Percentiles rank a stretch among this genome's conserved stretches.
Evolutionary conservation across 345 rosid genomes (phyloP).

Genomic region (Lenwebbia sp.): DNA sequence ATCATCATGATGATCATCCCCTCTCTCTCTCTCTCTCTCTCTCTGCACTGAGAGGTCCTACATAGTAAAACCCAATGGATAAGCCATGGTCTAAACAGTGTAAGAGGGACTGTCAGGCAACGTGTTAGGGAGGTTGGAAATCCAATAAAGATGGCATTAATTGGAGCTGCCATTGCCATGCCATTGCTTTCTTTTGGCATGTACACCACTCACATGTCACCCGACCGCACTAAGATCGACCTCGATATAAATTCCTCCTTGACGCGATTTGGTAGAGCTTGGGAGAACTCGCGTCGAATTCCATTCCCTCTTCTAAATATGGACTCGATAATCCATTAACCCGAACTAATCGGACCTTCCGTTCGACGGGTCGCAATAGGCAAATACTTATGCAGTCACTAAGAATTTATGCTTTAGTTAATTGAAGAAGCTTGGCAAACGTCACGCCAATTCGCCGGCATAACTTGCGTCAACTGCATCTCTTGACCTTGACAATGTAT

Average conservation of each 20-base stretch:
- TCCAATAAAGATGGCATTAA: neutral
- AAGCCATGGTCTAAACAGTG: neutral
- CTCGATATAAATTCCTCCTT: too few relatives aligned
- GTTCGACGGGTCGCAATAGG: too few relatives aligned
- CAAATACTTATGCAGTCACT: rapidly evolving
- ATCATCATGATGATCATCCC: neutral
- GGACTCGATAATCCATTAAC: too few relatives aligned
- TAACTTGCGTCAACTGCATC: neutral
- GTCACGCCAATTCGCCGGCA: neutral
- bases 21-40: neutral
- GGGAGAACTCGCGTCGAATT: too few relatives aligned
- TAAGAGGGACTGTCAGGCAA: neutral
- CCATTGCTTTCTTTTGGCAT: neutral
- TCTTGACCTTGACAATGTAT: neutral
- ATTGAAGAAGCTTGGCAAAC: neutral
- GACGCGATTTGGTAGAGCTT: too few relatives aligned
- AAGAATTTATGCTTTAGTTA: neutral
- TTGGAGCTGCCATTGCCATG: neutral
- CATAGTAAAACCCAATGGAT: neutral
- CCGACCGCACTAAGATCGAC: too few relatives aligned
- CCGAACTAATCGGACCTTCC: too few relatives aligned
- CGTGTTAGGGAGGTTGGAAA: neutral
- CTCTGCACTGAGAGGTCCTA: neutral
- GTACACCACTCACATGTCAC: too few relatives aligned
- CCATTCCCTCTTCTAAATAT: too few relatives aligned